Conservation (phyloP, 2,329 filamentous ascomycete species). For the Cytospora paraplurivora region DNA sequence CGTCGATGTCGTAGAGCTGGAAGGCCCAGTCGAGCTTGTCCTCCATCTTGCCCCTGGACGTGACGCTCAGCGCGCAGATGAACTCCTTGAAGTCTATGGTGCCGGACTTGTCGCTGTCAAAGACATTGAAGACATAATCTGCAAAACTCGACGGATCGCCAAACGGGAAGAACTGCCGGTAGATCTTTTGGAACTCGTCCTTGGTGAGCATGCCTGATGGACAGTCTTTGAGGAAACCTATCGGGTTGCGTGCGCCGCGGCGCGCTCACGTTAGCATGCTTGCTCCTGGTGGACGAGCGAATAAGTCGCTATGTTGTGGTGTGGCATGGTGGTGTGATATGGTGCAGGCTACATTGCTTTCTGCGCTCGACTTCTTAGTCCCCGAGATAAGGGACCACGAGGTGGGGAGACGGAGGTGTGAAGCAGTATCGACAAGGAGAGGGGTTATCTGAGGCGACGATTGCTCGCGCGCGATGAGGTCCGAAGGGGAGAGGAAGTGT, state of each 20-base stretch:
- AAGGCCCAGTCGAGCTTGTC: conserved; percentile 99
- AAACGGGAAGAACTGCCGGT: conserved; percentile 98
- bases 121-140: conserved; percentile 99
- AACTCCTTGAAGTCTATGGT: conserved; percentile 99
- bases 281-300: not conserved
- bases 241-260: conserved; percentile 12
- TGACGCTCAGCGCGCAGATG: conserved; percentile 96
- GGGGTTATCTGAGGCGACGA: not conserved
- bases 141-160: conserved; percentile 96
- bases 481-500: not conserved
- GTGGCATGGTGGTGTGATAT: not conserved
- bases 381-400: not conserved
- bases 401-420: not conserved
- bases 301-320: not conserved
- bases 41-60: conserved; percentile 97
- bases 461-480: not conserved
- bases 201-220: conserved; percentile 96
- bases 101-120: conserved; percentile 95
- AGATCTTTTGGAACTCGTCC: conserved; percentile 99
- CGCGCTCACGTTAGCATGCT: conserved; percentile 17
- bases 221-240: conserved; percentile 98
- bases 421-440: conserved; percentile 6
- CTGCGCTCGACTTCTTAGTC: not conserved
- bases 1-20: conserved; percentile 98
- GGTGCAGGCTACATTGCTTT: conserved; percentile 6